These are phyloP conservation scores for Ascoidea asiatica DNA, from an alignment of 805 yeast species.

Conservation along the genomic window DNA sequence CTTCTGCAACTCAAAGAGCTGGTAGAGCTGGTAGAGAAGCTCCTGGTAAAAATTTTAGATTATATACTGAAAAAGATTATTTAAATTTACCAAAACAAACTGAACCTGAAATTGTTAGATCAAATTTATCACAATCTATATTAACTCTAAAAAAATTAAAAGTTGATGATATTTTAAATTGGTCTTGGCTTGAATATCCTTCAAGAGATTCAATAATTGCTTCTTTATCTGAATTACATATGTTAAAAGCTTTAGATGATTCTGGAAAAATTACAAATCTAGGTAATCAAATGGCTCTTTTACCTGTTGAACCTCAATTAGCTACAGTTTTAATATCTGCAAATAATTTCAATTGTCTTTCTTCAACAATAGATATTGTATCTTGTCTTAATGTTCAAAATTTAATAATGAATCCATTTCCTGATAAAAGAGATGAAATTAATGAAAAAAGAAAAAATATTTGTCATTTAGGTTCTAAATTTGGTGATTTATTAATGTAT, in stretches of 20 bases:
- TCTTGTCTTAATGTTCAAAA: constrained; percentile 92
- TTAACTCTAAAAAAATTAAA: constrained; percentile 74
- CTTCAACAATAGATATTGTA: constrained; percentile 73
- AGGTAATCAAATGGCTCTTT: constrained; percentile 77
- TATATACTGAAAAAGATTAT: constrained; percentile 68
- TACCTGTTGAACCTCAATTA: constrained; percentile 88
- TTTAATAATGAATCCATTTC: constrained; percentile 63
- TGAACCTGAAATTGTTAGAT: constrained; percentile 84
- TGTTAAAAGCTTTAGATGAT: constrained; percentile 69
- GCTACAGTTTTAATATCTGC: constrained; percentile 77
- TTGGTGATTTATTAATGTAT: constrained; percentile 76
- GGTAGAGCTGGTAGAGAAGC: constrained; percentile 99
- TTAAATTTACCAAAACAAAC: constrained; percentile 56
- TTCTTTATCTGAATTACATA: constrained; percentile 67
- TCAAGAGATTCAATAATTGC: constrained; percentile 62
- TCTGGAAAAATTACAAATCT: constrained; percentile 61
- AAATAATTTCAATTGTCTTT: constrained; percentile 35
- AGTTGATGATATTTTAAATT: constrained; percentile 67
- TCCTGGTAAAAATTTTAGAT: constrained; percentile 77
- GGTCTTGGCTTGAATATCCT: constrained; percentile 93
- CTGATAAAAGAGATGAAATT: constrained; percentile 73
- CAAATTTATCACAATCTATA: constrained; percentile 76
- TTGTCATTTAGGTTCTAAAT: constrained; percentile 55
- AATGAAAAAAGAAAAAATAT: constrained; percentile 58
- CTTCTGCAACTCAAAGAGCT: constrained; percentile 87